These are phyloP conservation scores for Fusarium brevicatenulatum DNA, from an alignment of 2,329 filamentous ascomycete genomes.

Conservation along the genomic window DNA sequence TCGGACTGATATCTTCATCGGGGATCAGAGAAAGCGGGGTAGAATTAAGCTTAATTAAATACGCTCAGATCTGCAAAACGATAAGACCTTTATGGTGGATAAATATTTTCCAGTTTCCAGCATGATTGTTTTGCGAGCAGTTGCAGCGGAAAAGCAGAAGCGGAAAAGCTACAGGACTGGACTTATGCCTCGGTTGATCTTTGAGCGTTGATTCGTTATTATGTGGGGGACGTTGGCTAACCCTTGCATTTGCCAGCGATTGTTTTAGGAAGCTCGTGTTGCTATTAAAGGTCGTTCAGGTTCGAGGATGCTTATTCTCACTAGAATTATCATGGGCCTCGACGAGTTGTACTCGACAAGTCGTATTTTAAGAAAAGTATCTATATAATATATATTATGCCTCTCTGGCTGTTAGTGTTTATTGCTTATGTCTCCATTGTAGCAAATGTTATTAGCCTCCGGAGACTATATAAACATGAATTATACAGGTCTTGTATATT, in stretches of 20 bases:
- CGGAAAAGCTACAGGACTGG: neutral
- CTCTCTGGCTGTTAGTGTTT: neutral
- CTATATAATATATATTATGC: neutral
- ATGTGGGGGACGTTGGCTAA: neutral
- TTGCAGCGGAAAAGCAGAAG: neutral
- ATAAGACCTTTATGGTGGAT: neutral
- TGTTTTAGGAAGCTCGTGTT: neutral
- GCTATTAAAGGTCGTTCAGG: neutral
- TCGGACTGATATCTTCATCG: neutral
- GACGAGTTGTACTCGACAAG: too few relatives aligned
- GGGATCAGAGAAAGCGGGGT: neutral
- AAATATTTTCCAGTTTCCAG: neutral
- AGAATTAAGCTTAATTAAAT: slow-evolving; percentile 8
- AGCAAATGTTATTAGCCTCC: neutral
- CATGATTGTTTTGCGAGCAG: neutral
- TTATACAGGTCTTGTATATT: neutral
- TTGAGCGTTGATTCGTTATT: neutral
- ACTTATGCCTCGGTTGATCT: neutral
- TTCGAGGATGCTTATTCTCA: neutral
- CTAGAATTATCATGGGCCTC: neutral
- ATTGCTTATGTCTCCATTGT: neutral
- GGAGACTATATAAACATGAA: neutral
- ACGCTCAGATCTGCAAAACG: neutral
- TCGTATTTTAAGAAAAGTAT: too few relatives aligned
- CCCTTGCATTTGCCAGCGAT: too few relatives aligned